A percentile compares a stretch with the other conserved stretches of the same genome.
phyloP scores from a whole-genome alignment of 495 filamentous ascomycete genomes.

The Penicillium angulare region DNA sequence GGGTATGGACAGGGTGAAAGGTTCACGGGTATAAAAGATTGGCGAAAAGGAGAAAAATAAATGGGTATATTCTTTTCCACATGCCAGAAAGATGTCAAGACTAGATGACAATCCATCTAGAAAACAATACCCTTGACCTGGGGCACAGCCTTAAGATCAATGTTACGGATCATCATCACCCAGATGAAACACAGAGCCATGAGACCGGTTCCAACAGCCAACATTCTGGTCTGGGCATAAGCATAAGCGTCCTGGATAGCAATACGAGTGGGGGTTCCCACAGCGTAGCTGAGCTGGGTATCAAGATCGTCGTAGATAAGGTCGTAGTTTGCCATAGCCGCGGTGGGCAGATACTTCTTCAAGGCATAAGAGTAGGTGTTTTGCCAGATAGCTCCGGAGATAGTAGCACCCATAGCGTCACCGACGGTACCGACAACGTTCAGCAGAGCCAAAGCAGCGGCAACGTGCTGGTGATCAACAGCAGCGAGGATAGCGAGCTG shows the following conservation, averaged over 20 bases:
- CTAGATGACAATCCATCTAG: neutral
- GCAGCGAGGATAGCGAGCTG: constrained; percentile 67
- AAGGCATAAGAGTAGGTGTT: constrained; percentile 54
- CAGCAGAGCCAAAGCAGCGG: constrained; percentile 61
- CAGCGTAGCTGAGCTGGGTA: constrained; percentile 47
- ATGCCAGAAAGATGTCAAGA: neutral
- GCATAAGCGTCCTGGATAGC: constrained; percentile 56
- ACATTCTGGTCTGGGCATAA: constrained; percentile 52
- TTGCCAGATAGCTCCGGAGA: constrained; percentile 64
- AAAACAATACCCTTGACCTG: constrained; percentile 19
- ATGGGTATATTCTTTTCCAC: neutral
- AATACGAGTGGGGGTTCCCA: constrained; percentile 42
- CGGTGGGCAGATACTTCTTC: constrained; percentile 50
- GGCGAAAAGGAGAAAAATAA: neutral
- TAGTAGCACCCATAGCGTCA: constrained; percentile 58
- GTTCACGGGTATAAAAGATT: neutral
- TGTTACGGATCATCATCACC: constrained; percentile 49
- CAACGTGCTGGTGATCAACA: constrained; percentile 60
- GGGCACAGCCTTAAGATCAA: constrained; percentile 52
- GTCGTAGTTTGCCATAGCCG: constrained; percentile 29
- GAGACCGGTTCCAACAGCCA: constrained; percentile 44
- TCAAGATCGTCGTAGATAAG: constrained; percentile 50
- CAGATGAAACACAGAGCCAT: constrained; percentile 41
- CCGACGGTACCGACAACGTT: constrained; percentile 61
- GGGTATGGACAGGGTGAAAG: neutral